Evolutionary conservation across 306 rosid genomes (phyloP).

Genomic region (Vicia villosa): DNA sequence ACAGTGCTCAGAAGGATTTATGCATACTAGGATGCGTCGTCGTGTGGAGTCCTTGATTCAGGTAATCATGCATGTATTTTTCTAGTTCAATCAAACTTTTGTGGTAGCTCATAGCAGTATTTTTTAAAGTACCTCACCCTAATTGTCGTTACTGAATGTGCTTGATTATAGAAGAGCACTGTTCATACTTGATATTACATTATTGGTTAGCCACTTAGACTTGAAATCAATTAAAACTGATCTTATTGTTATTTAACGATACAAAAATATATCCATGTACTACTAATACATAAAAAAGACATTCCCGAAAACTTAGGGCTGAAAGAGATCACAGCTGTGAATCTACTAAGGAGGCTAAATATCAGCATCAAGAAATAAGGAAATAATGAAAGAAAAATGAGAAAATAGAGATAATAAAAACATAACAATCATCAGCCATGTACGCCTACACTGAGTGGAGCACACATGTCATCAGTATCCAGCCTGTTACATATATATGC

Average conservation of each 20-base stretch:
- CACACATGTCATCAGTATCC: neutral
- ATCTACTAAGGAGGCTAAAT: conserved; percentile 1
- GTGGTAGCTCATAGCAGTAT: conserved; percentile 13
- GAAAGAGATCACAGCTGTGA: neutral
- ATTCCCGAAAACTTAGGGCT: neutral
- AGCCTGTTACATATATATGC: neutral
- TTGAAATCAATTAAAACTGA: neutral
- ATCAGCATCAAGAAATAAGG: neutral
- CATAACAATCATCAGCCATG: neutral
- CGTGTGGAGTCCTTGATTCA: conserved; percentile 97
- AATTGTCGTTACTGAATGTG: neutral
- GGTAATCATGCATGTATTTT: conserved; percentile 48
- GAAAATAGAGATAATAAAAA: neutral
- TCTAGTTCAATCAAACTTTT: conserved; percentile 29
- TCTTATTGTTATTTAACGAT: neutral
- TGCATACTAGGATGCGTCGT: conserved; percentile 98
- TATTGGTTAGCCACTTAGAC: conserved; percentile 17
- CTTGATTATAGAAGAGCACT: conserved; percentile 4
- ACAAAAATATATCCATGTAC: neutral
- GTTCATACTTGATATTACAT: neutral
- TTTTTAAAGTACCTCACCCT: conserved; percentile 3
- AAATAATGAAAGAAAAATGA: neutral
- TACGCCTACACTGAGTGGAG: neutral
- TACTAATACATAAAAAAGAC: neutral
- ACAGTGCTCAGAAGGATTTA: conserved; percentile 98